Evolutionary conservation across 352 stramenopile species (phyloP).

Genomic region (Elongisporangium prolatum): DNA sequence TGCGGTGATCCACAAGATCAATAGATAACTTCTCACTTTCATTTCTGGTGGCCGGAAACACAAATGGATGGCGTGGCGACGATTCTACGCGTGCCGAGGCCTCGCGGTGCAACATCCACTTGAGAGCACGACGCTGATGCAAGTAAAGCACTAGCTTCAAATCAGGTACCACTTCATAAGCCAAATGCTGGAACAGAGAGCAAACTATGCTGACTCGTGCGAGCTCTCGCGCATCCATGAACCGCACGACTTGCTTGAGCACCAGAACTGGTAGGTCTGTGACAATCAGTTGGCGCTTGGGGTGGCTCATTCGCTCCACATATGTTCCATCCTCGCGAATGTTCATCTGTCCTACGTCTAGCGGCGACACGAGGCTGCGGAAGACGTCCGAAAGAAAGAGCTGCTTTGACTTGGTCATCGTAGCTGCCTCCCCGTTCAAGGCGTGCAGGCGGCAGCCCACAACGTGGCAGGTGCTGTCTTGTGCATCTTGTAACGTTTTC

Average conservation of each 20-base stretch:
- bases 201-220: conserved; percentile 56
- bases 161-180: conserved; percentile 79
- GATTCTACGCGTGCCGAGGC: conserved; percentile 13
- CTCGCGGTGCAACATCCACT: conserved; percentile 79
- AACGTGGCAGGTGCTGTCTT: conserved; percentile 55
- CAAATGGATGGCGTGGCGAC: conserved; percentile 24
- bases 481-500: conserved; percentile 24
- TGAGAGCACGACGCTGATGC: conserved; percentile 68
- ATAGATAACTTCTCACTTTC: conserved; percentile 9
- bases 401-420: conserved; percentile 13
- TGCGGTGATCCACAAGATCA: conserved; percentile 51
- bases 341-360: conserved; percentile 53
- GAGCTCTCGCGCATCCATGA: conserved; percentile 58
- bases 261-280: conserved; percentile 61
- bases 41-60: conserved; percentile 21
- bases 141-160: conserved; percentile 68
- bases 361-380: conserved; percentile 51
- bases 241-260: conserved; percentile 52
- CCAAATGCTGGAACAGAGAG: conserved; percentile 72
- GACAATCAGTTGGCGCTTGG: conserved; percentile 29
- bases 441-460: conserved; percentile 54
- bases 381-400: conserved; percentile 70
- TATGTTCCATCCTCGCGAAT: conserved; percentile 69
- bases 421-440: conserved; percentile 5
- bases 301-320: conserved; percentile 35